A percentile compares a stretch with the other conserved stretches of the same genome.
These are phyloP conservation scores for Staphylotrichum longicolle DNA, from an alignment of 495 filamentous ascomycete species.

Conservation along the genomic window DNA sequence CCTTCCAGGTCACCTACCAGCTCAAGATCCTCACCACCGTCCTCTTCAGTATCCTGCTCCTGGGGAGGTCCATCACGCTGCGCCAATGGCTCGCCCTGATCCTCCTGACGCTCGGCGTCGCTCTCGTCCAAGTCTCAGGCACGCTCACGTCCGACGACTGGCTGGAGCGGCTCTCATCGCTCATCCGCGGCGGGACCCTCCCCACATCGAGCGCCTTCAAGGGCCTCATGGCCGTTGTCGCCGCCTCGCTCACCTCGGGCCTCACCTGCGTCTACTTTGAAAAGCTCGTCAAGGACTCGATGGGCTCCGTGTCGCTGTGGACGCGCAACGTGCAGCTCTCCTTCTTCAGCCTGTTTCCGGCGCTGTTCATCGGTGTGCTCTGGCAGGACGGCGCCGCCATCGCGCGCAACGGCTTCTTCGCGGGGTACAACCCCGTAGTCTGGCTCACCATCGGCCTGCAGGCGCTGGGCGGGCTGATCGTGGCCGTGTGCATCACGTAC, in stretches of 20 bases:
- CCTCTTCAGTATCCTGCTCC: conserved; percentile 60
- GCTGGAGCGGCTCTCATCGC: conserved; percentile 50
- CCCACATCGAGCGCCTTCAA: conserved; percentile 44
- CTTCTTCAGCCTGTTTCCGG: conserved; percentile 69
- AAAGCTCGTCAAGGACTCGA: conserved; percentile 67
- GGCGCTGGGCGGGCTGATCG: conserved; percentile 63
- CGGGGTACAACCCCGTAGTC: conserved; percentile 68
- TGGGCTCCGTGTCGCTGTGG: conserved; percentile 59
- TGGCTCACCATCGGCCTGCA: conserved; percentile 64
- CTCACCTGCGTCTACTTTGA: conserved; percentile 69
- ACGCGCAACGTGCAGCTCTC: conserved; percentile 72
- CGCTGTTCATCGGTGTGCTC: conserved; percentile 67
- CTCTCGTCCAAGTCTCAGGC: conserved; percentile 55
- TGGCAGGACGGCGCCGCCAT: conserved; percentile 68
- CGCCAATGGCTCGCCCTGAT: conserved; percentile 64
- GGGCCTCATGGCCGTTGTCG: conserved; percentile 60
- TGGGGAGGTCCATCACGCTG: conserved; percentile 52
- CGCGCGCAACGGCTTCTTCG: conserved; percentile 64
- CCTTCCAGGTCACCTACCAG: conserved; percentile 71
- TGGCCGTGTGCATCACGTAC: conserved; percentile 63
- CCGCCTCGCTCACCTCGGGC: conserved; percentile 61
- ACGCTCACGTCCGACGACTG: conserved; percentile 48
- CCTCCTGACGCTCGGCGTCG: conserved; percentile 61
- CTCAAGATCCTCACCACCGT: conserved; percentile 69
- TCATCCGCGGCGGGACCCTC: conserved; percentile 18